A percentile compares a stretch with the other conserved stretches of the same genome.
Conservation (phyloP, 1,139 yeast genomes). For the Hanseniaspora gamundiae region DNA sequence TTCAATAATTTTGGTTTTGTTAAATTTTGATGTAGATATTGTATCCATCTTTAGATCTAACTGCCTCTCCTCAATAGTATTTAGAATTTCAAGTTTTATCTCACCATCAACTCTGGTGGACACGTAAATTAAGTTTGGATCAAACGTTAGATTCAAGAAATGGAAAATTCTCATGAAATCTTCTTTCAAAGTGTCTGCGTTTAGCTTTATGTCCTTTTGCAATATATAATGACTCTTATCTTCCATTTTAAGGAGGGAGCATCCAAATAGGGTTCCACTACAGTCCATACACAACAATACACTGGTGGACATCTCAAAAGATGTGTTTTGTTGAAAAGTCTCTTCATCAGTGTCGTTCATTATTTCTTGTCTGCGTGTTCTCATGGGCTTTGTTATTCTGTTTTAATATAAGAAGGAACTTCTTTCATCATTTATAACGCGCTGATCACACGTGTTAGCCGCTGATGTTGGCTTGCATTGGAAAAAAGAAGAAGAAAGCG, state of each 20-base stretch:
- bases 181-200: not conserved
- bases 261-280: not conserved
- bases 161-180: not conserved
- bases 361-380: not conserved
- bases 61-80: not conserved
- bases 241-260: not conserved
- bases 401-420: no score
- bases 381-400: not conserved
- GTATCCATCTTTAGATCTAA: not conserved
- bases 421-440: no score
- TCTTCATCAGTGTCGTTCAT: not conserved
- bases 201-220: not conserved
- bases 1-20: not conserved
- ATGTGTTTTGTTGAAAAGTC: not conserved
- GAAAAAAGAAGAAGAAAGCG: not conserved
- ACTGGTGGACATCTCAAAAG: not conserved
- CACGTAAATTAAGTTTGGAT: not conserved
- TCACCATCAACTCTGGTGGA: constrained; percentile 2
- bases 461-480: constrained; percentile 1
- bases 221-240: not conserved
- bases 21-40: not conserved
- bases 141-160: not conserved
- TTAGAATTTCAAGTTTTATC: not conserved
- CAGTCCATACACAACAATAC: not conserved
- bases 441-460: constrained; percentile 2